Conservation (phyloP, 2,329 filamentous ascomycete genomes). For the Blastomyces percursus region DNA sequence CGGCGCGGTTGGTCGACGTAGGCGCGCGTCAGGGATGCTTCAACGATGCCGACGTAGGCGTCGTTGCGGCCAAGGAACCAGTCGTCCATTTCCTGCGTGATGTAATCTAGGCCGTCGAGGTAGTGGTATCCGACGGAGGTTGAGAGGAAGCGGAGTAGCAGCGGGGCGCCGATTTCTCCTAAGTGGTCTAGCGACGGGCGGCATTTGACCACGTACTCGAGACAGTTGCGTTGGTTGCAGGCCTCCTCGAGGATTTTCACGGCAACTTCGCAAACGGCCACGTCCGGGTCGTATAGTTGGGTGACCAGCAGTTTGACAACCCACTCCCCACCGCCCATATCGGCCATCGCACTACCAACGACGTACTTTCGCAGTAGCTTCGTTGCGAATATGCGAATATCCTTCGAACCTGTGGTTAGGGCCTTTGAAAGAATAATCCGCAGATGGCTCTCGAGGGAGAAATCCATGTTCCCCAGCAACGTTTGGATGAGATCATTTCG, state of each 20-base stretch:
- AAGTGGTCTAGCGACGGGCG: slow-evolving; percentile 88
- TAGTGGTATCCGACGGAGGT: slow-evolving; percentile 98
- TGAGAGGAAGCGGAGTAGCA: slow-evolving; percentile 83
- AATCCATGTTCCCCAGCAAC: slow-evolving; percentile 84
- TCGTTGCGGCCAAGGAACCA: slow-evolving; percentile 98
- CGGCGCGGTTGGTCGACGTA: slow-evolving; percentile 48
- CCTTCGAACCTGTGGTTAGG: slow-evolving; percentile 77
- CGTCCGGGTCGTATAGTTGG: slow-evolving; percentile 91
- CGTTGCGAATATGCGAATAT: slow-evolving; percentile 83
- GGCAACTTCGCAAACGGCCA: slow-evolving; percentile 90
- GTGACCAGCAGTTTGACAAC: slow-evolving; percentile 95
- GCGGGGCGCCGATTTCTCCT: slow-evolving; percentile 88
- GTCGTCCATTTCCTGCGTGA: slow-evolving; percentile 99
- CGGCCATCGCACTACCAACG: slow-evolving; percentile 40
- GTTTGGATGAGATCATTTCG: slow-evolving; percentile 85
- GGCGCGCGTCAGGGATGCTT: slow-evolving; percentile 84
- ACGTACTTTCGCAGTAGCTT: slow-evolving; percentile 81
- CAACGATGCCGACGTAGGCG: slow-evolving; percentile 85
- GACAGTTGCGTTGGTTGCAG: slow-evolving; percentile 79
- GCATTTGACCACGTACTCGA: slow-evolving; percentile 96
- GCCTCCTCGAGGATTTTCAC: slow-evolving; percentile 97
- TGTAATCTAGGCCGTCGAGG: slow-evolving; percentile 91
- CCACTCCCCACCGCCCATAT: slow-evolving; percentile 65
- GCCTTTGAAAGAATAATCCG: slow-evolving; percentile 89
- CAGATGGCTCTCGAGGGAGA: slow-evolving; percentile 75